These are phyloP conservation scores for Pelargonium citronellum DNA, from an alignment of 441 rosid genomes.

Conservation along the genomic window DNA sequence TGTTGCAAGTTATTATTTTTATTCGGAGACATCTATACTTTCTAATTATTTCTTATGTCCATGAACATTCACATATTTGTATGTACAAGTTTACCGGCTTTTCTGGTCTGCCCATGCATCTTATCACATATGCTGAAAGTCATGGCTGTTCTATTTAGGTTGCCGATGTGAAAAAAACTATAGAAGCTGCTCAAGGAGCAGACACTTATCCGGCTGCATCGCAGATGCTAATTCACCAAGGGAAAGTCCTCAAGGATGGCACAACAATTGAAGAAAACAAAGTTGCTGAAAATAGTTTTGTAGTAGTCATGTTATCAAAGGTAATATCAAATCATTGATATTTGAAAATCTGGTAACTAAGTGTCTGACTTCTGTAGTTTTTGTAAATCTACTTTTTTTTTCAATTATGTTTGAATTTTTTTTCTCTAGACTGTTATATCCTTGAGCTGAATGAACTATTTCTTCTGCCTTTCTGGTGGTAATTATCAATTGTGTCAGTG, in stretches of 20 bases:
- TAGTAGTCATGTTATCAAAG: conserved; percentile 69
- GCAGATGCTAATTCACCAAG: conserved; percentile 78
- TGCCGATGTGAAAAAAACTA: conserved; percentile 51
- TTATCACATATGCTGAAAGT: background rate
- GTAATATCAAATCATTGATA: conserved; percentile 22
- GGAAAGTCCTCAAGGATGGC: conserved; percentile 63
- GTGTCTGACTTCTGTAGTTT: background rate
- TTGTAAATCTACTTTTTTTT: background rate
- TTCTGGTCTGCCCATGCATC: background rate
- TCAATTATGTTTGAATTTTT: background rate
- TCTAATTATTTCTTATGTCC: conserved; percentile 13
- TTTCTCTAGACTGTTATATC: too few species aligned
- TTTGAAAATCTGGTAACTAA: background rate
- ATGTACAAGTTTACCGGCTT: background rate
- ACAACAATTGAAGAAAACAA: conserved; percentile 63
- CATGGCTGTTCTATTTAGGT: conserved; percentile 34
- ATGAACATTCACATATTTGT: background rate
- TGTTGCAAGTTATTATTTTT: too few species aligned
- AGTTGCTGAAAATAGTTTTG: conserved; percentile 63
- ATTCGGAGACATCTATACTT: too few species aligned
- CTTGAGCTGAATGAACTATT: too few species aligned
- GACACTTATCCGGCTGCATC: conserved; percentile 54
- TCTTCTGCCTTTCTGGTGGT: too few species aligned
- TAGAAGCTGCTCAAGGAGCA: conserved; percentile 53
- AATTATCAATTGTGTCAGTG: too few species aligned